Evolutionary conservation across 257 asterid species (phyloP), one percentile per base, ranked within the genome.

Genomic region (Thymus quinquecostatus): DNA sequence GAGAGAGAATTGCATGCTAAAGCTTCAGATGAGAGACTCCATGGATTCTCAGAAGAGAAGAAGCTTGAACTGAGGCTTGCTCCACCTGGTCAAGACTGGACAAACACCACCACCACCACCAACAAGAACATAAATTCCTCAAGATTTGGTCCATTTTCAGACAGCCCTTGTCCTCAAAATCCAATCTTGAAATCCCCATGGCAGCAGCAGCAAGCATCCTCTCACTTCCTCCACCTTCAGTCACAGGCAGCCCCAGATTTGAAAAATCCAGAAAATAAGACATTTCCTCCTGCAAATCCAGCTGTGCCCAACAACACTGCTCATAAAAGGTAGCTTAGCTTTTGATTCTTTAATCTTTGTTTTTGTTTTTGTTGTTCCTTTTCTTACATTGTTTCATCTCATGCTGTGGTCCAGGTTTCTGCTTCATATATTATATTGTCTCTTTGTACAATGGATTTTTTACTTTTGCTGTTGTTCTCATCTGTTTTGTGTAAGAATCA

Each of bases 61-160:
- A 85, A 85, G 77, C 92, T 92, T 10, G 94, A 92, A 77, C 64
- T 92, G 14, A 79, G 84, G 70, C 95, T 86, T 69, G 91, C 89
- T 77, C 98, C 98, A 28, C 97, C 97, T 0, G 91, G 87, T 57
- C 87, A 80, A 50, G 86, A 82, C n/a, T 84, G 90, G 96, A 72
- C 82, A 54, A 77, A 28, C 62, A 76, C 45, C 28, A 59, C 50
- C 28, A 77, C 14, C 62, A 76, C 45, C 28, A 59, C 50, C 28
- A 59, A 47, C 41, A 45, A 58, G 6, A 36, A 6, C 11, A 60
- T 59, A 0, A 60, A 8, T 50, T 49, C 68, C 28, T 34, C 65
- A 55, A 50, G 36, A 49, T 75, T 72, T 66, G 81, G 77, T 56
- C 75, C 70, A 66, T 78, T 83, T 50, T 50, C 82, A 38, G 71